Conservation (phyloP, 495 filamentous ascomycete species). For the Haplographium delicatum region DNA sequence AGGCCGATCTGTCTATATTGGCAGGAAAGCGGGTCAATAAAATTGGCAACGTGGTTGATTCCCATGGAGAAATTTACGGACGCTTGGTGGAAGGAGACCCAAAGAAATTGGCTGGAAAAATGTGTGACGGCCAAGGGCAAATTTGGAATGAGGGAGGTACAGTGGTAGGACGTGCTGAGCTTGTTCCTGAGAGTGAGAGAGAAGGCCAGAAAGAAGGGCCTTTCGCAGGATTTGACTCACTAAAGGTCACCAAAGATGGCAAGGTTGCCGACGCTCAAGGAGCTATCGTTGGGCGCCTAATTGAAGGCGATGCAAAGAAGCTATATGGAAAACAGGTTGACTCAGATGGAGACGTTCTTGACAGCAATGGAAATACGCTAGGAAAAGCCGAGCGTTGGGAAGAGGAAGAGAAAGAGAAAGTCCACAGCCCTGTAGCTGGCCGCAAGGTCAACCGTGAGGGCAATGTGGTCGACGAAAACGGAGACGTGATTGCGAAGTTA, state of each 20-base stretch:
- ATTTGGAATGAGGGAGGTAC: conserved; percentile 78
- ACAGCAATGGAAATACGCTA: conserved; percentile 76
- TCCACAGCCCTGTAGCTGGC: conserved; percentile 66
- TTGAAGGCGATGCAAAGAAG: conserved; percentile 64
- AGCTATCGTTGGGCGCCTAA: conserved; percentile 66
- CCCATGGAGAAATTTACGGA: conserved; percentile 65
- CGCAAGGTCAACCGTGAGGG: conserved; percentile 76
- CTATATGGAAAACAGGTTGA: conserved; percentile 74
- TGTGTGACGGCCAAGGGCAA: conserved; percentile 76
- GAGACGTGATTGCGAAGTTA: conserved; percentile 74
- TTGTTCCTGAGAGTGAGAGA: conserved; percentile 68
- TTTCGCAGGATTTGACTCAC: conserved; percentile 71
- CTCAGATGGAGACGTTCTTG: conserved; percentile 37
- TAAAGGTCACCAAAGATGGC: conserved; percentile 71
- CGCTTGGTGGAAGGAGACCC: conserved; percentile 69
- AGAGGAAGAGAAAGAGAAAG: conserved; percentile 65
- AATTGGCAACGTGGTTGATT: conserved; percentile 72
- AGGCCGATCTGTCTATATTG: conserved; percentile 60
- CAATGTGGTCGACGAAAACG: conserved; percentile 38
- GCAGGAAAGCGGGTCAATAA: conserved; percentile 78
- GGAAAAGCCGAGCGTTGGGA: conserved; percentile 81
- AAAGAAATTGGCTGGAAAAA: conserved; percentile 66
- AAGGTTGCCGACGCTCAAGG: conserved; percentile 57
- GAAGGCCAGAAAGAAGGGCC: conserved; percentile 66
- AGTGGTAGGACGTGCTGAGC: conserved; percentile 70